Evolutionary conservation across 305 asterid species (phyloP).

Genomic region (Fraxinus greggii): DNA sequence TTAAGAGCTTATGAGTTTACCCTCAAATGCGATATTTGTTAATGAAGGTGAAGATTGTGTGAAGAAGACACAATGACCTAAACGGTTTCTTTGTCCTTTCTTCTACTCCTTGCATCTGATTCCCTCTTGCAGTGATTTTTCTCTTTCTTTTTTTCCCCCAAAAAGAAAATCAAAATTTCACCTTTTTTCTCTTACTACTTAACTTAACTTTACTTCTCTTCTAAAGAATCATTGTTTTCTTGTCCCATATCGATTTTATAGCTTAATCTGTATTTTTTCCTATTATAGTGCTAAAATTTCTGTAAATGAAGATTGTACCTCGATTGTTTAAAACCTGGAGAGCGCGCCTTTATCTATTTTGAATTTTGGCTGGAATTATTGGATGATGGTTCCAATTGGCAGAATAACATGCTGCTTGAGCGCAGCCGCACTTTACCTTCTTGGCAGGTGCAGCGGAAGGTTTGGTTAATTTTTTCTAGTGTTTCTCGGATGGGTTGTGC

Average conservation of each 20-base stretch:
- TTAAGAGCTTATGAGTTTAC: background rate
- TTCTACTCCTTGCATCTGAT: slow-evolving; percentile 11
- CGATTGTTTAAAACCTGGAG: slow-evolving; percentile 7
- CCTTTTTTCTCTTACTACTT: background rate
- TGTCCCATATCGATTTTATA: background rate
- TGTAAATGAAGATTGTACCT: background rate
- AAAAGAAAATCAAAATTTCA: slow-evolving; percentile 12
- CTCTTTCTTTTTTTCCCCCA: background rate
- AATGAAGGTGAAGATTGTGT: background rate
- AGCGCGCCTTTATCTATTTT: background rate
- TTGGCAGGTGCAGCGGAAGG: slow-evolving; percentile 96
- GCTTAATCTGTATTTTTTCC: background rate
- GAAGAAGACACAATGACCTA: background rate
- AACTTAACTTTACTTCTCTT: background rate
- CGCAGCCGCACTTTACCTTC: slow-evolving; percentile 92
- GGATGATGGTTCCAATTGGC: slow-evolving; percentile 71
- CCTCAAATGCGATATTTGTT: background rate
- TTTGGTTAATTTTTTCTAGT: slow-evolving; percentile 10
- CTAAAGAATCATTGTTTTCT: background rate
- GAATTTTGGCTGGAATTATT: slow-evolving; percentile 8
- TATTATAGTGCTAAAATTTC: slow-evolving; percentile 3
- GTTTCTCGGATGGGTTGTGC: background rate
- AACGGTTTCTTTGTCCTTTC: background rate
- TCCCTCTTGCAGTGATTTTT: background rate
- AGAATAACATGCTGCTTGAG: slow-evolving; percentile 87